A percentile compares a stretch with the other conserved stretches of the same genome.
Conservation (phyloP, 2,329 filamentous ascomycete genomes). For the Fusarium tupiense region DNA sequence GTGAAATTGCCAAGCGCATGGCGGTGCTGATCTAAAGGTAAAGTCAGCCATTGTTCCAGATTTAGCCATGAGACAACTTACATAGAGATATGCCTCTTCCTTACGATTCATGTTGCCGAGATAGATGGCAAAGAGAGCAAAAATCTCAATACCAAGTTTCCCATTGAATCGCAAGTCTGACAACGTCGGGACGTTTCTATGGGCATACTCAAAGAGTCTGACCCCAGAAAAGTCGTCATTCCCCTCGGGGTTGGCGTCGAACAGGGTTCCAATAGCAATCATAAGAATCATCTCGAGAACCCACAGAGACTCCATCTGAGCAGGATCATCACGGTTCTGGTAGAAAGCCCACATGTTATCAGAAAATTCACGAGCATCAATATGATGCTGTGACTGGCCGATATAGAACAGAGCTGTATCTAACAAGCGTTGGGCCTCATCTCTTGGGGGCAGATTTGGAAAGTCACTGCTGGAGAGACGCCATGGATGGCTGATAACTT, state of each 20-base stretch:
- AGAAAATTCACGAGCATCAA: constrained; percentile 41
- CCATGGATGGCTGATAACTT: constrained; percentile 33
- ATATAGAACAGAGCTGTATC: constrained; percentile 41
- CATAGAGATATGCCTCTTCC: constrained; percentile 42
- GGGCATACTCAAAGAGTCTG: constrained; percentile 40
- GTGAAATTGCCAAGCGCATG: constrained; percentile 41
- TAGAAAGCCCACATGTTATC: constrained; percentile 43
- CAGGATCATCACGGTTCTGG: constrained; percentile 35
- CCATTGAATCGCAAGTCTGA: constrained; percentile 42
- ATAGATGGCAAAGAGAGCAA: constrained; percentile 41
- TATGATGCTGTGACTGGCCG: constrained; percentile 42
- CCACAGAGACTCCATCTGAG: constrained; percentile 37
- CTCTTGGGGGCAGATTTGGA: constrained; percentile 33
- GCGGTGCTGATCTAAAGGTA: constrained; percentile 41
- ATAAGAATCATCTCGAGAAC: constrained; percentile 43
- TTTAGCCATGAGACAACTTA: not conserved
- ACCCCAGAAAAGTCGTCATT: constrained; percentile 39
- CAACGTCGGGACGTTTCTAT: constrained; percentile 41
- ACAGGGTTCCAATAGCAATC: constrained; percentile 40
- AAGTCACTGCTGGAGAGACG: constrained; percentile 37
- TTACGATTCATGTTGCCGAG: constrained; percentile 40
- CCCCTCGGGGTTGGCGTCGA: constrained; percentile 40
- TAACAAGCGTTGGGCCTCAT: constrained; percentile 38
- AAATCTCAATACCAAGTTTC: constrained; percentile 44
- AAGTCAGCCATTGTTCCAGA: not conserved